Conservation (phyloP, 495 filamentous ascomycete species). For the Hyaloscypha hepaticicola region DNA sequence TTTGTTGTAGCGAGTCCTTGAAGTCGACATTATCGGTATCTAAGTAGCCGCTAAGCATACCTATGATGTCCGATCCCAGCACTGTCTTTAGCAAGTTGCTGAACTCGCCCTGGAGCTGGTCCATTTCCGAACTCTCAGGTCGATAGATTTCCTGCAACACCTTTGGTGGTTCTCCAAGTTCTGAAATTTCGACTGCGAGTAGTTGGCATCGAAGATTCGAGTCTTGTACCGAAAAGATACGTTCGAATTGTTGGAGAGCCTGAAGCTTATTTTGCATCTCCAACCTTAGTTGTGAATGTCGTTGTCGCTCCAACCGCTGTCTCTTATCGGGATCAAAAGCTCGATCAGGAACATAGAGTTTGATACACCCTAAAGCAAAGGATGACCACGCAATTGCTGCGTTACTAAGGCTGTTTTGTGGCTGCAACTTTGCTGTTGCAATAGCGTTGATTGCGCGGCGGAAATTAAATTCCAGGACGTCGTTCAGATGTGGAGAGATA, state of each 20-base stretch:
- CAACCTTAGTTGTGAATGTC: conserved; percentile 55
- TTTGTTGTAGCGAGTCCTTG: conserved; percentile 37
- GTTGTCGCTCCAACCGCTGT: conserved; percentile 66
- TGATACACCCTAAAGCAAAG: conserved; percentile 64
- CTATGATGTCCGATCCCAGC: conserved; percentile 52
- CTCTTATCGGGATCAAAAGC: conserved; percentile 82
- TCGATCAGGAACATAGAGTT: conserved; percentile 81
- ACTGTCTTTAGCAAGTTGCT: conserved; percentile 68
- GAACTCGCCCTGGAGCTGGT: conserved; percentile 79
- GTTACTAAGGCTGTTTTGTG: conserved; percentile 22
- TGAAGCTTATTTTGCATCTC: conserved; percentile 56
- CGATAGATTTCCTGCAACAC: conserved; percentile 60
- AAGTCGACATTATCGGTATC: conserved; percentile 8
- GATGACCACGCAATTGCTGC: conserved; percentile 60
- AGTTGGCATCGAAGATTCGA: conserved; percentile 61
- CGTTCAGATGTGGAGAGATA: conserved; percentile 25
- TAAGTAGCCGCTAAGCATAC: conserved; percentile 25
- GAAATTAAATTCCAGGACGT: conserved; percentile 42
- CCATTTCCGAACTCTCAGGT: conserved; percentile 63
- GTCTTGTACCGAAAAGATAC: conserved; percentile 63
- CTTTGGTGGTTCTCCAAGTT: conserved; percentile 61
- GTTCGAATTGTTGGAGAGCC: conserved; percentile 63
- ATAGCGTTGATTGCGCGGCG: conserved; percentile 35
- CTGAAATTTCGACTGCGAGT: conserved; percentile 55
- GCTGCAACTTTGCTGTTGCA: conserved; percentile 34